Evolutionary conservation across 306 rosid genomes (phyloP).

Genomic region (Gastrolobium villosum): DNA sequence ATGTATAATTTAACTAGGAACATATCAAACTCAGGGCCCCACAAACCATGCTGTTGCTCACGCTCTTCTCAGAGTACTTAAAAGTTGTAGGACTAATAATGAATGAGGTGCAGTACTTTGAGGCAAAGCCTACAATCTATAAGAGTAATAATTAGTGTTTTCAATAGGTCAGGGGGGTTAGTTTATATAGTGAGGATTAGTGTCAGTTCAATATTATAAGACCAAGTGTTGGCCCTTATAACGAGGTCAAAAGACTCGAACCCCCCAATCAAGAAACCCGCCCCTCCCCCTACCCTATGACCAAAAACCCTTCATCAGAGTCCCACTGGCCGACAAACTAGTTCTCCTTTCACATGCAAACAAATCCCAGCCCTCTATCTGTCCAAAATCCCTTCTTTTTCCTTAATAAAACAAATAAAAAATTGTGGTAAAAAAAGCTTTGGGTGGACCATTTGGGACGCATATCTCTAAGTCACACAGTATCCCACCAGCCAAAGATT

Average conservation of each 20-base stretch:
- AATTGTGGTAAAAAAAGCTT: conserved; percentile 10
- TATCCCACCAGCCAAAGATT: conserved; percentile 21
- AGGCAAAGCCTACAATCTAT: conserved; percentile 40
- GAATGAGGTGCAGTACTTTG: conserved; percentile 18
- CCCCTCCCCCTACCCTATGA: conserved; percentile 33
- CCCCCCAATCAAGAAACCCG: conserved; percentile 55
- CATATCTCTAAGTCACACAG: conserved; percentile 31
- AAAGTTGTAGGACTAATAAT: not conserved
- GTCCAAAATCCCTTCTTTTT: conserved; percentile 25
- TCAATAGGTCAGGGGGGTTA: conserved; percentile 44
- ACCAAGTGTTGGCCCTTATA: conserved; percentile 53
- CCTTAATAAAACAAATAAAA: not conserved
- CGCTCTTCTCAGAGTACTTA: conserved; percentile 15
- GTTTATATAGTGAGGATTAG: conserved; percentile 36
- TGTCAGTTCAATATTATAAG: conserved; percentile 40
- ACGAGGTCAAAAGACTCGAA: conserved; percentile 68
- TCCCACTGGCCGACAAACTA: conserved; percentile 67
- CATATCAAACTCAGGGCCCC: conserved; percentile 2
- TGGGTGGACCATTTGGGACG: conserved; percentile 46
- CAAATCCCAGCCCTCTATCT: conserved; percentile 44
- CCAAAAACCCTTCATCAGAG: conserved; percentile 47
- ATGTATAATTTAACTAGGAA: conserved; percentile 19
- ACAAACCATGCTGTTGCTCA: conserved; percentile 1
- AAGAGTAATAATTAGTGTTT: conserved; percentile 26
- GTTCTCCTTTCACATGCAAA: conserved; percentile 72